Evolutionary conservation across 2,329 filamentous ascomycete genomes (phyloP), one percentile per base, ranked within the genome.

Genomic region (Periconia sp.): DNA sequence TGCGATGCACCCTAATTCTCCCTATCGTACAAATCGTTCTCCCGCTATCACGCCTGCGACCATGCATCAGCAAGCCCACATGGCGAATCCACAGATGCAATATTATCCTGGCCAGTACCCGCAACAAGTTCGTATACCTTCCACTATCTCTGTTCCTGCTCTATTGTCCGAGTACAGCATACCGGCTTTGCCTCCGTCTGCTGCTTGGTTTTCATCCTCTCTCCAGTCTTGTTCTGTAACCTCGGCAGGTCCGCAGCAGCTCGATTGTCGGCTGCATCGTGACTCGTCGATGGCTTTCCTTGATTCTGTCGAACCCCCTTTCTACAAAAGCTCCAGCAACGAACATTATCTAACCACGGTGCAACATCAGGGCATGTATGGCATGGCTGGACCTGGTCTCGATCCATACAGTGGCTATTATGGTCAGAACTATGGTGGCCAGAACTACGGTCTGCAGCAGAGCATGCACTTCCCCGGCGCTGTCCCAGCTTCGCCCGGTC

Each of bases 291-390:
- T 56, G 41, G 56, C 51, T 57, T 63, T 59, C 42, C 42, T 61
- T 52, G 39, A 53, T 45, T 31, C 52, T 46, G 33, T 63, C 46
- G 59, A 71, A 43, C 66, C 82, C 65, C 82, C 89, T 72, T 72
- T 91, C 45, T 85, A 85, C 46, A 82, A 84, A 63, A 85, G 76
- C 65, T 82, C 83, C 63, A 79, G 84, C 55, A 89, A 86, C 79
- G 86, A 92, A 69, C 79, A 81, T 54, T 79, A 81, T 82, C 87
- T 92, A 78, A 90, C 83, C 63, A 54, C 68, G 42, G 72, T 79
- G 59, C 81, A 81, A 73, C 75, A 81, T 66, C 87, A 92, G 85
- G 79, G 75, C 51, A 84, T 79, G 67, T 75, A 73, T 48, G 77
- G 75, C 41, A 87, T 77, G 61, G n/a, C n/a, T n/a, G n/a, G n/a